Base-by-base conservation (phyloP, 768 basidiomycete species). In the Pulveroboletus sp. region DNA sequence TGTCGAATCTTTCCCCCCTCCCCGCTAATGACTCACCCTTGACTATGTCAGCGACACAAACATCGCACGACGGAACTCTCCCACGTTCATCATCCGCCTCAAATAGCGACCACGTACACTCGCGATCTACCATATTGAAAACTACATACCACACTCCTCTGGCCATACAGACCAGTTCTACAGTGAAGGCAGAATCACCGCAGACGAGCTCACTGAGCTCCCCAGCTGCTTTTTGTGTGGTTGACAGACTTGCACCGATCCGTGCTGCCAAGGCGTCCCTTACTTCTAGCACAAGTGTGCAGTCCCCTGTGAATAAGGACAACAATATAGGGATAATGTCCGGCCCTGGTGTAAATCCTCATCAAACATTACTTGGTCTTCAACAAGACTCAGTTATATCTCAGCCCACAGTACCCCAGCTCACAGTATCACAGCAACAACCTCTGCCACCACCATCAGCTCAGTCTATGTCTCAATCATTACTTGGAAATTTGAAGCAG, bases 241-340 rank as follows among this genome's bases (percentile, higher is more conserved):
- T 39, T 27, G 66, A 68, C 33, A 69, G 63, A 51, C 55, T 69
- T 6, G 66, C 68, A 5, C 66, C 66, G 18, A 68, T 68, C 51
- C 66, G 66, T 26, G 68, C 68, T 26, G 66, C 57, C 6, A 68
- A 69, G 42, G 66, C 64, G 1, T 54, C 59, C 8, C 53, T 69
- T 28, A 33, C 33, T 14, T 48, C 56, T 30, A 36, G 49, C 33
- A n/a, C 42, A 27, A 33, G 42, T n/a, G 3, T 21, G n/a, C 51
- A 54, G 42, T 50, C 59, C 21, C 51, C 45, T 45, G 47, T 33
- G 43, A 45, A 12, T 31, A 37, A 17, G 14, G 31, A 6, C 17
- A 32, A 15, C 8, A 55, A 57, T 24, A 11, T 7, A 6, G 24
- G 17, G 39, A 1, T 9, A n/a, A 30, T 18, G 2, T 6, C 17